A percentile compares a stretch with the other conserved stretches of the same genome.
Evolutionary conservation across 345 rosid genomes (phyloP).

Genomic region (Euclidium syriacum): DNA sequence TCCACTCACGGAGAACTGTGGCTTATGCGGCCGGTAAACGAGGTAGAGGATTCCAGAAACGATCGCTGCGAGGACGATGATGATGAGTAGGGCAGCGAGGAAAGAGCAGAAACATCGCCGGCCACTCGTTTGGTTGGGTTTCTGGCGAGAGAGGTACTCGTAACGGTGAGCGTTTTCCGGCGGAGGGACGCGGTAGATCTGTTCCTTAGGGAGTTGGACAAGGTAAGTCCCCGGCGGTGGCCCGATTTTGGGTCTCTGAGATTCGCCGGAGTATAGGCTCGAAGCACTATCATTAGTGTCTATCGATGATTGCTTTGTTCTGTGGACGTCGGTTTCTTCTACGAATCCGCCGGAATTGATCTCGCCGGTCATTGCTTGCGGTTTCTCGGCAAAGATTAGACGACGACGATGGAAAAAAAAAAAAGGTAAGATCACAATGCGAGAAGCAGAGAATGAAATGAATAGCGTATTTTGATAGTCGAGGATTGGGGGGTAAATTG

Average conservation of each 20-base stretch:
- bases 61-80: constrained; percentile 35
- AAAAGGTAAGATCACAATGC: neutral
- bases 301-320: neutral
- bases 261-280: constrained; percentile 19
- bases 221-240: constrained; percentile 43
- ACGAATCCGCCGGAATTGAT: neutral
- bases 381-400: neutral
- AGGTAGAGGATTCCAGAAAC: constrained; percentile 51
- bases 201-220: constrained; percentile 51
- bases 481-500: neutral
- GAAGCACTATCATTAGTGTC: constrained; percentile 11
- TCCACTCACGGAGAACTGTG: constrained; percentile 42
- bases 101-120: constrained; percentile 41
- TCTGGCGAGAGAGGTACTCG: constrained; percentile 44
- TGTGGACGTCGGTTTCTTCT: neutral
- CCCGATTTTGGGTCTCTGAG: constrained; percentile 4
- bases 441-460: neutral
- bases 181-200: constrained; percentile 58
- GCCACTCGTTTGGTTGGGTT: constrained; percentile 30
- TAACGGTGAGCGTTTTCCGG: constrained; percentile 46
- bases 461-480: too few relatives aligned
- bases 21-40: constrained; percentile 56
- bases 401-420: neutral
- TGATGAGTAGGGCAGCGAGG: constrained; percentile 21
- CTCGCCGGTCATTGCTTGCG: constrained; percentile 8